Evolutionary conservation across 129 eudicot species (phyloP), one percentile per base, ranked within the genome.

Genomic region (Apium graveolens): DNA sequence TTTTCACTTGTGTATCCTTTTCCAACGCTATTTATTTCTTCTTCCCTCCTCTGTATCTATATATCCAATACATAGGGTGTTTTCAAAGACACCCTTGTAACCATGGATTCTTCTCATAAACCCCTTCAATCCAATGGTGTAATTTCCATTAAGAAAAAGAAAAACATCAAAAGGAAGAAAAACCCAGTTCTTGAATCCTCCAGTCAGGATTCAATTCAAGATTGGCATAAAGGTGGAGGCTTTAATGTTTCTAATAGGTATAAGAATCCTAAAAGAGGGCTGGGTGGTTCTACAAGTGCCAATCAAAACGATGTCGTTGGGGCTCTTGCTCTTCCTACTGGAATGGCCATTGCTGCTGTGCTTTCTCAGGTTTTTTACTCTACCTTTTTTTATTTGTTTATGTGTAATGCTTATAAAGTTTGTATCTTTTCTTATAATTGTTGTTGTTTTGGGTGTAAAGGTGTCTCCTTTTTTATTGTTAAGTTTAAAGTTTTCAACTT

Each of bases 341-440:
- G 98, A 57, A 93, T 91, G 97, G 89, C 97, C 10, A 83, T 93
- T 63, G 98, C 97, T 43, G 97, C 95, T 20, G 87, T 93, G 79
- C 84, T 93, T 76, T 82, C 92, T 45, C 90, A 91, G 98, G 97
- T 91, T 69, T 38, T 71, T 68, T 70, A 8, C 21, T 35, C 7
- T 4, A 21, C 21, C 41, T n/a, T n/a, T 24, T 71, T 35, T 3
- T 69, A 1, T 71, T 16, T 71, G 49, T 71, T 2, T 49, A 49
- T 38, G 51, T 71, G 3, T 71, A 24, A 60, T 20, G 43, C 6
- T 27, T 39, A 5, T 12, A 44, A 73, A 73, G 76, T 10, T 73
- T 73, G n/a, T 1, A 73, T 73, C 37, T 44, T 73, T 73, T 43
- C 16, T n/a, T 0, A 14, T 3, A 5, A 11, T 73, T 73, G 14